A percentile compares a stretch with the other conserved stretches of the same genome.
Conservation (phyloP, 768 basidiomycete genomes). For the Podaxis carcinomalis region DNA sequence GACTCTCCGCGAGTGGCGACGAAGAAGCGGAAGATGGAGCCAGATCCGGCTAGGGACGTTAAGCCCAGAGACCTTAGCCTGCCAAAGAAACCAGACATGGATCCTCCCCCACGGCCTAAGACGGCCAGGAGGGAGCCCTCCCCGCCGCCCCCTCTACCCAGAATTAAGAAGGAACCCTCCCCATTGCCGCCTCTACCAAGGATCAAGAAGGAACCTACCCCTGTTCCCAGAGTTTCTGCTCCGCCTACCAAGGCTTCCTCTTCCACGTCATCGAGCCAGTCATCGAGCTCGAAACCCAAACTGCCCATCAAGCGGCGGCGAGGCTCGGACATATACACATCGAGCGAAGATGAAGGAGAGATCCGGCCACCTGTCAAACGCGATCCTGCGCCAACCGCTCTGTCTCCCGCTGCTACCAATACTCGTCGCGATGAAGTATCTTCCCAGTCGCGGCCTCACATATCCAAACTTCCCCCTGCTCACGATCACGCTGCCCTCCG, state of each 20-base stretch:
- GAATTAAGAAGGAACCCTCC: not conserved
- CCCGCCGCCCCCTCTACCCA: constrained; percentile 14
- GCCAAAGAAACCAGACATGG: constrained; percentile 32
- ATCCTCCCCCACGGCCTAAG: not conserved
- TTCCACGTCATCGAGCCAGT: constrained; percentile 10
- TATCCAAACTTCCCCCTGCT: constrained; percentile 31
- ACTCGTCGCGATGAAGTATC: constrained; percentile 14
- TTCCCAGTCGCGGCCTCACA: constrained; percentile 26
- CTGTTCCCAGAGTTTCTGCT: constrained; percentile 1
- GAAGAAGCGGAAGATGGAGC: constrained; percentile 13
- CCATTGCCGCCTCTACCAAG: constrained; percentile 19
- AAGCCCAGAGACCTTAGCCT: constrained; percentile 12
- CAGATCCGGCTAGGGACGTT: not conserved
- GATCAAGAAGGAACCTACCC: constrained; percentile 8
- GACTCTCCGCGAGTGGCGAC: constrained; percentile 9
- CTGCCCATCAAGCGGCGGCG: constrained; percentile 38
- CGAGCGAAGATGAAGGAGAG: constrained; percentile 59
- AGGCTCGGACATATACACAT: constrained; percentile 60
- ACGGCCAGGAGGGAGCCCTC: constrained; percentile 9
- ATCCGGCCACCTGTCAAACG: constrained; percentile 2
- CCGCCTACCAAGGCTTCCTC: constrained; percentile 14
- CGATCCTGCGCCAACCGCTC: not conserved
- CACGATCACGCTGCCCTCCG: constrained; percentile 48
- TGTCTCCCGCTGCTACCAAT: not conserved
- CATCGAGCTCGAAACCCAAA: constrained; percentile 4